phyloP scores from a whole-genome alignment of 1,284 basidiomycete species.

The Vanrija pseudolonga region DNA sequence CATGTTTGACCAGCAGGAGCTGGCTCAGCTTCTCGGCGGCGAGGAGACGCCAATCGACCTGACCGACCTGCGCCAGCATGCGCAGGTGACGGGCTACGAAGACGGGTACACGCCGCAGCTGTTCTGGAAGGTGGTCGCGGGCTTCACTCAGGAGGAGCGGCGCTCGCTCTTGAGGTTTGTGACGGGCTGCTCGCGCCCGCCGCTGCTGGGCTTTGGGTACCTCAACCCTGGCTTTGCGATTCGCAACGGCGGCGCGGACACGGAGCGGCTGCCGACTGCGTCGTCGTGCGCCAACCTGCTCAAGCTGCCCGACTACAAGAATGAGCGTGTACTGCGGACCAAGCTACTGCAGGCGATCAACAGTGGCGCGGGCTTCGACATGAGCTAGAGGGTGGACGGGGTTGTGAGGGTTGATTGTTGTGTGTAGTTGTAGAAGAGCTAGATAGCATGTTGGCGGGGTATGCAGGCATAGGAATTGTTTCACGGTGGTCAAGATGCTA shows the following conservation, averaged over 20 bases:
- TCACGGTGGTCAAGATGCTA: no score
- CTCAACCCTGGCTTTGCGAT: slow-evolving; percentile 81
- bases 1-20: slow-evolving; percentile 92
- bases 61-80: slow-evolving; percentile 69
- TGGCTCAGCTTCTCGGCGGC: slow-evolving; percentile 79
- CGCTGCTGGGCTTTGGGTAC: slow-evolving; percentile 80
- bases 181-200: slow-evolving; percentile 84
- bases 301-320: slow-evolving; percentile 53
- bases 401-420: background rate
- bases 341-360: slow-evolving; percentile 84
- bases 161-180: slow-evolving; percentile 77
- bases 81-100: slow-evolving; percentile 72
- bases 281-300: slow-evolving; percentile 75
- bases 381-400: slow-evolving; percentile 58
- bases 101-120: slow-evolving; percentile 64
- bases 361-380: slow-evolving; percentile 80
- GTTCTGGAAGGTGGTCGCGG: slow-evolving; percentile 64
- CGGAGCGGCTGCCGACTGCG: slow-evolving; percentile 63
- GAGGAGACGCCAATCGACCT: slow-evolving; percentile 77
- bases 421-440: background rate
- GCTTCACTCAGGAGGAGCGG: slow-evolving; percentile 61
- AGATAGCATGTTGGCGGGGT: no score
- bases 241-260: slow-evolving; percentile 68
- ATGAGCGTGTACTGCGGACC: slow-evolving; percentile 60
- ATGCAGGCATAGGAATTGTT: no score